A percentile compares a stretch with the other conserved stretches of the same genome.
Evolutionary conservation across 345 rosid species (phyloP).

Genomic region (Eutrema yunnanense): DNA sequence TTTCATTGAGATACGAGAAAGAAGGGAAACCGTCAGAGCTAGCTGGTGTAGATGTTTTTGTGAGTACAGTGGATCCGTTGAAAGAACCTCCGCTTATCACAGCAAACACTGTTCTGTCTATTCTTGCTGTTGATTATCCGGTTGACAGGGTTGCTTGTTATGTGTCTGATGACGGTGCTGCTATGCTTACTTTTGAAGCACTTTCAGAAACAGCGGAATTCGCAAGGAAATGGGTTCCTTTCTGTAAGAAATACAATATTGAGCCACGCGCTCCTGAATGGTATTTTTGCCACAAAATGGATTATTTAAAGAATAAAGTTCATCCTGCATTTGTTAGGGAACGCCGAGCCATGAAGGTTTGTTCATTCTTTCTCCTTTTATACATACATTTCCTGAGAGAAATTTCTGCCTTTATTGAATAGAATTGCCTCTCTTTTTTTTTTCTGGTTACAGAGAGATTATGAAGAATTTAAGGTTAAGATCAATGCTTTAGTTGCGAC

Average conservation of each 20-base stretch:
- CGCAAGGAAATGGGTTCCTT: conserved; percentile 92
- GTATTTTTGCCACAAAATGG: conserved; percentile 74
- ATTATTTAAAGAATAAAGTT: conserved; percentile 69
- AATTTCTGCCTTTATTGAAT: not conserved
- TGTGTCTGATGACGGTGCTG: conserved; percentile 95
- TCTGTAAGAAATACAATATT: conserved; percentile 67
- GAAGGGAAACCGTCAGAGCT: conserved; percentile 67
- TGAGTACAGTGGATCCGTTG: conserved; percentile 88
- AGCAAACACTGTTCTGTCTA: conserved; percentile 91
- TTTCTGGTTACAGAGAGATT: conserved; percentile 53
- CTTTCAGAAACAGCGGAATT: conserved; percentile 88
- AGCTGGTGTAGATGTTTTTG: conserved; percentile 69
- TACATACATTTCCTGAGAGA: not conserved
- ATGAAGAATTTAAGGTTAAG: conserved; percentile 77
- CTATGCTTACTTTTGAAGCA: conserved; percentile 95
- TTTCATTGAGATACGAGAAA: conserved; percentile 72
- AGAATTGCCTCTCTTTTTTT: not conserved
- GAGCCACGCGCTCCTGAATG: conserved; percentile 96
- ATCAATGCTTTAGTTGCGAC: conserved; percentile 72
- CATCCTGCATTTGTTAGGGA: conserved; percentile 68
- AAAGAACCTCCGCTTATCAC: conserved; percentile 93
- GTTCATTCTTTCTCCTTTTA: conserved; percentile 3
- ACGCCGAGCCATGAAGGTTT: conserved; percentile 83
- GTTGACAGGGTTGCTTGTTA: conserved; percentile 86
- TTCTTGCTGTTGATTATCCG: conserved; percentile 87